Evolutionary conservation across 768 basidiomycete species (phyloP), one percentile per base, ranked within the genome.

Genomic region (Candolleomyces efflorescens): DNA sequence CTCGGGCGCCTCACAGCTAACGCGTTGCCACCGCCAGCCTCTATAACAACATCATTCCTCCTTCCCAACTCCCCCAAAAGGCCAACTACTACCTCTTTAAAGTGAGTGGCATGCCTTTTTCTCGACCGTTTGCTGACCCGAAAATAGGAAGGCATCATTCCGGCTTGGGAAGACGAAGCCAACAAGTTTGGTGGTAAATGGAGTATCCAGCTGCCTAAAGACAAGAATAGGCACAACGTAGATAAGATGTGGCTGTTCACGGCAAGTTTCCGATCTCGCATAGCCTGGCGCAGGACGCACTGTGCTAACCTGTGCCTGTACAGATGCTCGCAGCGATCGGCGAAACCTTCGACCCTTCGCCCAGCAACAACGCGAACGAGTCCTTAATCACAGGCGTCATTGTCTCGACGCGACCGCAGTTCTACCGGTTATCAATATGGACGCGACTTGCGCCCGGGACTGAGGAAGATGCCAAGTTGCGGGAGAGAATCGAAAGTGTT

Each of bases 11-110:
- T n/a, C n/a, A 41, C 54, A 54, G 58, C 57, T 66, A 36, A 67
- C 57, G 22, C 27, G 50, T 60, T 58, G 47, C 56, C 54, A n/a
- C n/a, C n/a, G 39, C 58, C 39, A 95, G 91, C 9, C 75, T 97
- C 62, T 95, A 97, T 76, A 97, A 98, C 74, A 97, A 98, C 75
- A 96, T 98, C 67, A 87, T 99, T 48, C 92, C 94, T 23, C 97
- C 97, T 15, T 96, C 94, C 18, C 84, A 86, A 67, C 78, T 98
- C 62, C 92, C 94, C 39, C 87, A 87, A 72, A 98, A 97, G 77
- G 93, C 94, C n/a, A 98, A 98, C 70, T 99, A 99, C 73, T 99
- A 98, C 77, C 79, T 99, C 62, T 98, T 99, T 86, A 98, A 97
- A 81, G 92, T 87, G 53, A 49, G 83, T 73, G 20, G 11, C n/a